These are phyloP conservation scores for Phytopythium boreale DNA, from an alignment of 352 stramenopile genomes.

Conservation along the genomic window DNA sequence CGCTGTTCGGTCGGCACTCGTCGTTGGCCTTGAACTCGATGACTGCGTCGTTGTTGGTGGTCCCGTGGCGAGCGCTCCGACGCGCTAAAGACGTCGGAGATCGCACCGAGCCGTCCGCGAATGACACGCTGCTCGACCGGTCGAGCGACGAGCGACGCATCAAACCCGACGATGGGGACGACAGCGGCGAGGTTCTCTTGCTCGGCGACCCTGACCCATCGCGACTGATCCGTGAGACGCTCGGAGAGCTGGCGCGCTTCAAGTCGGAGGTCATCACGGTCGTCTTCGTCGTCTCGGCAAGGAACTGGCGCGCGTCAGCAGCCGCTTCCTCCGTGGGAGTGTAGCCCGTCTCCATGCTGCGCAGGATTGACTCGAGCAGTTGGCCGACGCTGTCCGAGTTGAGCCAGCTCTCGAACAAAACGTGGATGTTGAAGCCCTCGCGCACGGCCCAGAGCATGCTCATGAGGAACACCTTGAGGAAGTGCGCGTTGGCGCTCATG, in stretches of 20 bases:
- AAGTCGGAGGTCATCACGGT: not conserved
- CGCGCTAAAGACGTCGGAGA: not conserved
- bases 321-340: slow-evolving; percentile 34
- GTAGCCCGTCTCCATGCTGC: slow-evolving; percentile 69
- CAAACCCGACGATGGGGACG: slow-evolving; percentile 3
- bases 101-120: not conserved
- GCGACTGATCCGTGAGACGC: not conserved
- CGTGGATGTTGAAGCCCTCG: slow-evolving; percentile 76
- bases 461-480: slow-evolving; percentile 64
- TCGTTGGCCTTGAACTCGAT: slow-evolving; percentile 15
- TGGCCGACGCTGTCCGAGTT: slow-evolving; percentile 43
- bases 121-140: not conserved
- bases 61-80: not conserved
- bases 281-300: slow-evolving; percentile 39
- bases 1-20: slow-evolving; percentile 1
- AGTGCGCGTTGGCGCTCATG: slow-evolving; percentile 49
- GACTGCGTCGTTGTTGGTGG: not conserved
- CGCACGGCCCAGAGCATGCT: slow-evolving; percentile 59
- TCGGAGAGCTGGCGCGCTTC: not conserved
- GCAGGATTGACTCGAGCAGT: slow-evolving; percentile 59
- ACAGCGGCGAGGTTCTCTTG: not conserved
- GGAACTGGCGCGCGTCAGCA: slow-evolving; percentile 59
- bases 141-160: slow-evolving; percentile 1
- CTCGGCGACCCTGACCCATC: not conserved
- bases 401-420: slow-evolving; percentile 64